Base-by-base conservation (phyloP, 2,329 filamentous ascomycete genomes). In the Colletotrichum melonis region DNA sequence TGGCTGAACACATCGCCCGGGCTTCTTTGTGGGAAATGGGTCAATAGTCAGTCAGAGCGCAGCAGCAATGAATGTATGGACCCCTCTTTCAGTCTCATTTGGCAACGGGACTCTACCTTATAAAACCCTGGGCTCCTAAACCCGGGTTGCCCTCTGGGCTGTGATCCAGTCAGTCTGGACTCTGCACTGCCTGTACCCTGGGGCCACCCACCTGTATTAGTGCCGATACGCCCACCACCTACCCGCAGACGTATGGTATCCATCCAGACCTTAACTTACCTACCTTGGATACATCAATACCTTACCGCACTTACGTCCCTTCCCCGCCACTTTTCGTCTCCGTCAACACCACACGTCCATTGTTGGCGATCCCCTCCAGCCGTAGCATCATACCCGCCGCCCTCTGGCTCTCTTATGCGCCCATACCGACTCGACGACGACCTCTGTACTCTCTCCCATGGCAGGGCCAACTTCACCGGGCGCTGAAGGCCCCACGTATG, bases 401-500 rank as follows among this genome's bases (percentile, higher is more conserved):
- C 22, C 26, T 30, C 59, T 46, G 35, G 24, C 19, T 9, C 30
- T 55, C 60, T 38, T 30, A 49, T 49, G 28, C 26, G 24, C 64
- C 12, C 26, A 35, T 22, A 59, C 32, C 30, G 55, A 59, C 54
- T 42, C 55, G 54, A 60, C 57, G 67, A 56, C 64, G n/a, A 63
- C 57, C 28, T 49, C 52, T 19, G 16, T 16, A 26, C 32, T 12
- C 32, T 72, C 68, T 55, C 38, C 46, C 38, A 91, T 91, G 89
- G 85, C 88, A 79, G 89, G 89, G 78, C 86, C 89, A 79, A 85
- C 86, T 77, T 90, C 89, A 76, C 89, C 89, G 75, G 85, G 86
- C 82, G 86, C 87, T 81, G 88, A 89, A 79, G 89, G 89, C 78
- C 89, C 89, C 76, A 88, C 88, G 78, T 90, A 86, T 78, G 87